phyloP scores from a whole-genome alignment of 2,329 filamentous ascomycete species.

The Paraphaeosphaeria sporulosa region DNA sequence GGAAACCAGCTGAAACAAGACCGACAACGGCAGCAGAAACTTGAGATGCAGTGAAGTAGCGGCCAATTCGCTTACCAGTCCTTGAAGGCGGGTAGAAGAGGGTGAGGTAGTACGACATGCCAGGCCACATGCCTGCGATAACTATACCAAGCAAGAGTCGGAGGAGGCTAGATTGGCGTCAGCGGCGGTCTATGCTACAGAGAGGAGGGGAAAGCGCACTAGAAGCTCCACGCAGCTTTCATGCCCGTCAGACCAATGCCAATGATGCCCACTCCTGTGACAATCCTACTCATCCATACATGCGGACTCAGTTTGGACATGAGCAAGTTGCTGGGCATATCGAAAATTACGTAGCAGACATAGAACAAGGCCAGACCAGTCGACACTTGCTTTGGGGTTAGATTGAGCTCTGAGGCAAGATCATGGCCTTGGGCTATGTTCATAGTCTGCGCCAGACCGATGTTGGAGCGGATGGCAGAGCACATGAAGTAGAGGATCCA shows the following conservation, averaged over 20 bases:
- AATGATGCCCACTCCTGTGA: slow-evolving; percentile 84
- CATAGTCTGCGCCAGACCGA: slow-evolving; percentile 95
- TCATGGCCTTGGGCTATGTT: slow-evolving; percentile 75
- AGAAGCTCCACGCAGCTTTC: slow-evolving; percentile 82
- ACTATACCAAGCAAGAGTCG: slow-evolving; percentile 85
- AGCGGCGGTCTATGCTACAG: neutral
- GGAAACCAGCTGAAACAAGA: slow-evolving; percentile 88
- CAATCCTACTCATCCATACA: slow-evolving; percentile 91
- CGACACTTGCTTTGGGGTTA: slow-evolving; percentile 79
- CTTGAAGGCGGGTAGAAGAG: slow-evolving; percentile 89
- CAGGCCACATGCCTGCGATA: slow-evolving; percentile 93
- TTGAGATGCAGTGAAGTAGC: slow-evolving; percentile 89
- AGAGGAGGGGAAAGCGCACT: slow-evolving; percentile 58
- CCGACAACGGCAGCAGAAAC: slow-evolving; percentile 89
- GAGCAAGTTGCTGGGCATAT: slow-evolving; percentile 85
- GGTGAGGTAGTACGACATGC: slow-evolving; percentile 92
- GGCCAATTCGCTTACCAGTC: slow-evolving; percentile 85
- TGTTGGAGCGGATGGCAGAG: slow-evolving; percentile 89
- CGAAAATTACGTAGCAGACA: slow-evolving; percentile 89
- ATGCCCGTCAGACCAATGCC: slow-evolving; percentile 85
- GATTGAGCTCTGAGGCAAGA: slow-evolving; percentile 72
- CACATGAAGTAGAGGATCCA: slow-evolving; percentile 92
- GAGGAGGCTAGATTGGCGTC: slow-evolving; percentile 61
- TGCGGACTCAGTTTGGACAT: slow-evolving; percentile 87
- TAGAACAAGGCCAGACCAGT: slow-evolving; percentile 89